These are phyloP conservation scores for Glycyrrhiza uralensis DNA, from an alignment of 306 rosid species.

Conservation along the genomic window DNA sequence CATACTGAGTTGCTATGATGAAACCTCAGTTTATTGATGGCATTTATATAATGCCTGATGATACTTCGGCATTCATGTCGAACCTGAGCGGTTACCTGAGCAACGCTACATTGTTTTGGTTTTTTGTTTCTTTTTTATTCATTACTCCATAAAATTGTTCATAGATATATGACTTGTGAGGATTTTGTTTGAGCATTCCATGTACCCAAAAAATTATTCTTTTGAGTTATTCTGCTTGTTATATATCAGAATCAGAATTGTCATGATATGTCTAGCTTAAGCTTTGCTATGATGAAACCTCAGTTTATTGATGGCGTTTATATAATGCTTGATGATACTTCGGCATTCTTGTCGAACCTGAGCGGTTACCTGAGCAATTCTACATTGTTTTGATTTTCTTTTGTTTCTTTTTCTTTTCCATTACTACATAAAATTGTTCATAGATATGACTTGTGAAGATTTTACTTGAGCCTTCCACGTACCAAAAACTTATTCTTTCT, in stretches of 20 bases:
- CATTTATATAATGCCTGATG: conserved; percentile 24
- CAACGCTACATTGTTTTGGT: neutral
- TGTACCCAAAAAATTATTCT: neutral
- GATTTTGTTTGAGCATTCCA: neutral
- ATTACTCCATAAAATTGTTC: neutral
- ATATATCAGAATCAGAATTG: too few species aligned
- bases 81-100: conserved; percentile 50
- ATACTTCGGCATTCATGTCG: conserved; percentile 39
- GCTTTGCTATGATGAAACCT: conserved; percentile 26
- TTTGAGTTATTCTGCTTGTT: neutral
- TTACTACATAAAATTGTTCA: too few species aligned
- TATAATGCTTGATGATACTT: conserved; percentile 31
- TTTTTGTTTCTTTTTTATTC: neutral
- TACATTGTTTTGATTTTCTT: neutral
- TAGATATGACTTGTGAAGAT: too few species aligned
- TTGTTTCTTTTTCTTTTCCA: too few species aligned
- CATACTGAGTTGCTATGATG: conserved; percentile 33
- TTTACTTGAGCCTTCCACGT: neutral
- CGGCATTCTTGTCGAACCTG: conserved; percentile 40
- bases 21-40: conserved; percentile 20
- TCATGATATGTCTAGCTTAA: too few species aligned
- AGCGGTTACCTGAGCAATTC: conserved; percentile 47
- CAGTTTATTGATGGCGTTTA: conserved; percentile 28
- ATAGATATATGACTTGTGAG: neutral
- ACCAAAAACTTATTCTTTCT: neutral